Evolutionary conservation across 2,329 filamentous ascomycete genomes (phyloP), one percentile per base, ranked within the genome.

Genomic region (Colletotrichum incanum): DNA sequence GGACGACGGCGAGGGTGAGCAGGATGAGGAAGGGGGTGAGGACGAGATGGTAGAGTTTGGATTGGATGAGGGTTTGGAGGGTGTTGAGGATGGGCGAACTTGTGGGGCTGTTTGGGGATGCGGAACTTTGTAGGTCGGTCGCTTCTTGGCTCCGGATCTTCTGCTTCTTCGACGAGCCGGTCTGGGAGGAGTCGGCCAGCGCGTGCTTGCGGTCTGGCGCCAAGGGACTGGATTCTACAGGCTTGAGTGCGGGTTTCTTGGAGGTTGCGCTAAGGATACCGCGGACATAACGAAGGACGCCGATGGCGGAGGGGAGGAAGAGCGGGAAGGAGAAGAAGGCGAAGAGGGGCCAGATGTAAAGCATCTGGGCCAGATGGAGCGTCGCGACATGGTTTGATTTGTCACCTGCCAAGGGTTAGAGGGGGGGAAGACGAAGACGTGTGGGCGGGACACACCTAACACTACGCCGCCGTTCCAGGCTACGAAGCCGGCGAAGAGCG

Each of bases 341-440:
- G 70, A 97, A 92, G 74, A 97, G 93, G 0, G 95, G 93, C 93
- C 95, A 98, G 75, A 98, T 92, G 79, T 99, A 99, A 23, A 98
- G 91, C 89, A 99, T 93, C 82, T 99, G 96, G 0, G 96, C 89
- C 6, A 96, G 84, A 79, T 99, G 96, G 16, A 98, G 84, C 1
- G 95, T 96, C 0, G 95, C 95, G 41, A 96, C 88, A 78, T 99
- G 96, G 78, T 98, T 98, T 34, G 94, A 92, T 83, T 98, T 98
- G 82, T 99, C 96, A 47, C 95, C 94, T 94, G 67, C 4, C 28
- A 28, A 14, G 1, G 49, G 67, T 84, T 65, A 85, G 77, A 65
- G 45, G n/a, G 34, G 69, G 3, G 3, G 34, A 11, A 43, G 68
- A 11, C 5, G 4, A 31, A n/a, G 8, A 50, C 0, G 2, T 23